Base-by-base conservation (phyloP, 2,329 filamentous ascomycete species). In the Diaporthe humulicola region DNA sequence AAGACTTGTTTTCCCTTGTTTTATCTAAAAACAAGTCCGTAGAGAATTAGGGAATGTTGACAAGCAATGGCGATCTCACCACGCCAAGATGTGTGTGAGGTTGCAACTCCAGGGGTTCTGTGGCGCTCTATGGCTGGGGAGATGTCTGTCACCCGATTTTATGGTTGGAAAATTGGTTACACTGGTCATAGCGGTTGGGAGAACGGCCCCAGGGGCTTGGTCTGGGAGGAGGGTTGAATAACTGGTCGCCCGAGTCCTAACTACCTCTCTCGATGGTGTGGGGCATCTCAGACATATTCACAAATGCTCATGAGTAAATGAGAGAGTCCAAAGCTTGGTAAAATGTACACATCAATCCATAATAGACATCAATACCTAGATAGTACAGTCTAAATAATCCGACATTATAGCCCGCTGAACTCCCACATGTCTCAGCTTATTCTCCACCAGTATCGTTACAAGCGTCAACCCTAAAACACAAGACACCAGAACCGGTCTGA, bases 1-100 rank as follows among this genome's bases (percentile, higher is more conserved):
- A 79, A 80, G 79, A 80, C 78, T 50, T 52, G 33, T 7, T 36
- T 48, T 38, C 3, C 4, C 5, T n/a, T 1, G 45, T 8, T n/a
- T n/a, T n/a, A 0, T 2, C 4, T 22, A 7, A n/a, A 22, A 6
- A 6, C 19, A 48, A 22, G 19, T 48, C 3, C 1, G 2, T 22
- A 2, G 8, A 10, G 9, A 4, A 3, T 8, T 1, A 1, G 4
- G 22, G 45, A 50, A 50, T 1, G 45, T 50, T 25, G 45, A 50
- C 22, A 25, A 50, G 22, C n/a, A 12, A 50, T 25, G 4, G 8
- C 9, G 22, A 8, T n/a, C 19, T n/a, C 9, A 48, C 45, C 7
- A 1, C 45, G 2, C 45, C 10, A n/a, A 25, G 45, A 50, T 5
- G 33, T 9, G 33, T 9, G 9, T 36, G 3, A 25, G 22, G 9